Percentiles rank a stretch among this genome's conserved stretches.
These are phyloP conservation scores for Trichoderma hamatum DNA, from an alignment of 2,329 filamentous ascomycete species.

Conservation along the genomic window DNA sequence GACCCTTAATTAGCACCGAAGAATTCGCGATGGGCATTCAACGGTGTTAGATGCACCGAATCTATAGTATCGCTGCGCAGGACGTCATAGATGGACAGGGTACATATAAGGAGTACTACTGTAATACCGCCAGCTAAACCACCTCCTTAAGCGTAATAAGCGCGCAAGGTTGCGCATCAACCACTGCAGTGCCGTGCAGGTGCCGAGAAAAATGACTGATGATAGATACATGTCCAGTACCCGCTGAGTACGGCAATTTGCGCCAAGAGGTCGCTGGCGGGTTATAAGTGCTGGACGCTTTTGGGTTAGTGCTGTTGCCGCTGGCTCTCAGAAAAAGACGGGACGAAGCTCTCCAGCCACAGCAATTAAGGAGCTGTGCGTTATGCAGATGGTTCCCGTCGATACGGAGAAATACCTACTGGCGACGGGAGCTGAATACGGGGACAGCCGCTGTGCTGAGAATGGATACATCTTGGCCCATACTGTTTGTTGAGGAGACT, in stretches of 20 bases:
- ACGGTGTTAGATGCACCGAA: background rate
- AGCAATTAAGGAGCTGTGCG: constrained; percentile 14
- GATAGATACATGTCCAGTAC: background rate
- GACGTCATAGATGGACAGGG: constrained; percentile 19
- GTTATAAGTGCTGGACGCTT: background rate
- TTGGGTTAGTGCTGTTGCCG: constrained; percentile 4
- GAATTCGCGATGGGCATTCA: background rate
- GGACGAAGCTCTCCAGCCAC: constrained; percentile 9
- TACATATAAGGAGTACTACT: background rate
- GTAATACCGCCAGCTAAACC: background rate
- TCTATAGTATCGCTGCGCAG: background rate
- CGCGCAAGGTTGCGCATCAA: constrained; percentile 19
- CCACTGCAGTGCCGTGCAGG: constrained; percentile 19
- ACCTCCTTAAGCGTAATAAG: constrained; percentile 12
- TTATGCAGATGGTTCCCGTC: constrained; percentile 5
- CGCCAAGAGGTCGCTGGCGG: background rate
- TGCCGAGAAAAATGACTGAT: background rate
- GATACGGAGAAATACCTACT: background rate
- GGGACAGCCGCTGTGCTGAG: background rate
- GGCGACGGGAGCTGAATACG: background rate
- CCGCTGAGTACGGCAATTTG: background rate
- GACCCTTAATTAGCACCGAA: background rate
- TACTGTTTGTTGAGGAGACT: background rate
- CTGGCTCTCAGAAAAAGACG: background rate
- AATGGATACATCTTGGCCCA: background rate